phyloP scores from a whole-genome alignment of 73 alveolate species.

The Paramecium sonneborni region DNA sequence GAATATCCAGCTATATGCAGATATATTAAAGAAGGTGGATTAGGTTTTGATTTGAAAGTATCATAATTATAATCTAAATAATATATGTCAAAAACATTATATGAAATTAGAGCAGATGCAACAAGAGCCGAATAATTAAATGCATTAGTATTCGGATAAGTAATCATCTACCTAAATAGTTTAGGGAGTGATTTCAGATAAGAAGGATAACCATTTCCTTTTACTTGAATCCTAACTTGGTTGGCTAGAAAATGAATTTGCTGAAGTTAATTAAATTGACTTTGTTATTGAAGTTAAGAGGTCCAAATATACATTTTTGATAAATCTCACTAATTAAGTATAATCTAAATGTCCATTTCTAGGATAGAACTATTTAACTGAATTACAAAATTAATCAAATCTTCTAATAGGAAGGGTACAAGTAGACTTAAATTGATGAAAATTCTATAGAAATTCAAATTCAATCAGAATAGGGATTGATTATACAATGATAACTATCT shows the following conservation, averaged over 20 bases:
- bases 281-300: neutral
- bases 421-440: neutral
- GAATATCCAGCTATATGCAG: constrained; percentile 98
- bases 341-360: neutral
- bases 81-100: neutral
- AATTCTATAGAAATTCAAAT: neutral
- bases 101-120: neutral
- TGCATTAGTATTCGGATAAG: neutral
- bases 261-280: neutral
- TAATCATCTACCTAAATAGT: neutral
- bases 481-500: neutral
- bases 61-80: neutral
- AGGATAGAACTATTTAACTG: neutral
- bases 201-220: neutral
- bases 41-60: constrained; percentile 96
- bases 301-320: neutral
- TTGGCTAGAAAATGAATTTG: neutral
- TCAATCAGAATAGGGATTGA: constrained; percentile 12
- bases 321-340: neutral
- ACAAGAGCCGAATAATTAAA: neutral
- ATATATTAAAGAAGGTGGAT: constrained; percentile 96
- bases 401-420: neutral
- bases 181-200: neutral
- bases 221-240: neutral
- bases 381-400: neutral